Evolutionary conservation across 768 basidiomycete species (phyloP).

Genomic region (Amanita exitialis): DNA sequence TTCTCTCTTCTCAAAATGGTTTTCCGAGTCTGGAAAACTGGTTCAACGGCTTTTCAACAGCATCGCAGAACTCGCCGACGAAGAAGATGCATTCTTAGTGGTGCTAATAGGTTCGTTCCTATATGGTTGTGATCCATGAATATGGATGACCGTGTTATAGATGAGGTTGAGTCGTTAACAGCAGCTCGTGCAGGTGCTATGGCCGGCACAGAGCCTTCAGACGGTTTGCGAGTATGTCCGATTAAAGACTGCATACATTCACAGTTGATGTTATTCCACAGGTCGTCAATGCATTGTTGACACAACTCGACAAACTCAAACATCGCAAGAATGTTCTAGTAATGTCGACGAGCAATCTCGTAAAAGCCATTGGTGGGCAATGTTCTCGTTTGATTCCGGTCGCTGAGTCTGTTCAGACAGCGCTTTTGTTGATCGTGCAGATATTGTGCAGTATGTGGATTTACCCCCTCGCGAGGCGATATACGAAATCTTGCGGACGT

Average conservation of each 20-base stretch:
- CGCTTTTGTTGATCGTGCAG: constrained; percentile 94
- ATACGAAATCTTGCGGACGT: constrained; percentile 84
- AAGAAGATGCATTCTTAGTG: constrained; percentile 85
- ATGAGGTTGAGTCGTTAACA: constrained; percentile 94
- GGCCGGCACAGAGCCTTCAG: constrained; percentile 92
- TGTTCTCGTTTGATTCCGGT: neutral
- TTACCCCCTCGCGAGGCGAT: constrained; percentile 86
- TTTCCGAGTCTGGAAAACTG: constrained; percentile 97
- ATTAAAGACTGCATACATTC: neutral
- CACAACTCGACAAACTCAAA: constrained; percentile 93
- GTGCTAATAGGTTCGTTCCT: constrained; percentile 71
- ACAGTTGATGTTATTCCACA: constrained; percentile 19
- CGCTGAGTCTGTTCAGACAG: constrained; percentile 43
- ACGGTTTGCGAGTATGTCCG: constrained; percentile 70
- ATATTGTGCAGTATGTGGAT: constrained; percentile 92
- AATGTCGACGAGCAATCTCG: constrained; percentile 94
- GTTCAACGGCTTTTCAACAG: constrained; percentile 87
- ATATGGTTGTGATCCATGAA: neutral
- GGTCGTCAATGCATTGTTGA: constrained; percentile 97
- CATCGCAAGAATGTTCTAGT: constrained; percentile 90
- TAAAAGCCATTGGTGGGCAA: constrained; percentile 77
- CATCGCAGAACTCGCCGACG: constrained; percentile 87
- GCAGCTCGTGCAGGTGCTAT: constrained; percentile 91
- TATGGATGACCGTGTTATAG: constrained; percentile 27
- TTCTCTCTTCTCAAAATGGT: constrained; percentile 97